These are phyloP conservation scores for Triticum aestivum DNA, from an alignment of 176 grass and related monocot genomes.

Conservation along the genomic window IWGSC_CS_RefSeq_v2.1 NC_057814.1:581270577-581271076, in stretches of 20 bases:
- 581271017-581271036: not conserved
- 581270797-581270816: constrained; percentile 54
- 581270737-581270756: constrained; percentile 54
- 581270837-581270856: constrained; percentile 75
- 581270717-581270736: not conserved
- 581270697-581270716: not conserved
- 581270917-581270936: constrained; percentile 81
- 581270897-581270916: constrained; percentile 53
- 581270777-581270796: constrained; percentile 86
- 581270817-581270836: constrained; percentile 68
- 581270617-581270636: constrained; percentile 63
- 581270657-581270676: not conserved
- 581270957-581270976: not conserved
- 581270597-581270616: constrained; percentile 66
- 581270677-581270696: not conserved
- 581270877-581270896: constrained; percentile 73
- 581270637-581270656: constrained; percentile 43
- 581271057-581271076: no score
- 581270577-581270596: constrained; percentile 46
- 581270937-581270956: not conserved
- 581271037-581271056: no score
- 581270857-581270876: constrained; percentile 60
- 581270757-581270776: constrained; percentile 71
- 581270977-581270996: no score
- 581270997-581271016: not conserved